Percentiles rank a stretch among this genome's conserved stretches.
These are phyloP conservation scores for Pyrus pyrifolia DNA, from an alignment of 306 rosid genomes.

Conservation along the genomic window DNA sequence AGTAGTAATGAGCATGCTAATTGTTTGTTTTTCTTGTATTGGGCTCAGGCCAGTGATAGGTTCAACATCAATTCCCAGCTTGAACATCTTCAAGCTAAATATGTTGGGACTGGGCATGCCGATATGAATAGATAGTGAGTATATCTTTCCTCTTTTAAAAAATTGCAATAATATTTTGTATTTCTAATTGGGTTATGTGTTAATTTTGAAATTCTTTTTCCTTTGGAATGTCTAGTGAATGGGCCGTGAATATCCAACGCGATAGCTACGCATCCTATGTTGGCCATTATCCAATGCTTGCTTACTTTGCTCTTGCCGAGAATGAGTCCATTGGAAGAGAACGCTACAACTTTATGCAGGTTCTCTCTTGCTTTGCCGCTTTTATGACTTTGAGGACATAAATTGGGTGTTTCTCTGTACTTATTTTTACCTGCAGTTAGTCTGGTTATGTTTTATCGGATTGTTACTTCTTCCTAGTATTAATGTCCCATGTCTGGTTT, in stretches of 20 bases:
- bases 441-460: background rate
- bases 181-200: background rate
- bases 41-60: constrained; percentile 82
- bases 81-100: constrained; percentile 91
- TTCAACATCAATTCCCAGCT: constrained; percentile 95
- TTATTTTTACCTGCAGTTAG: background rate
- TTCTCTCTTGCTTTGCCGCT: constrained; percentile 2
- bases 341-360: constrained; percentile 91
- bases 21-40: background rate
- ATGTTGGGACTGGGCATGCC: constrained; percentile 96
- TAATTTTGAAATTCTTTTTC: background rate
- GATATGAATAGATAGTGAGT: constrained; percentile 84
- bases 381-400: background rate
- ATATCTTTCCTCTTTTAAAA: background rate
- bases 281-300: constrained; percentile 75
- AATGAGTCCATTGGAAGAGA: constrained; percentile 95
- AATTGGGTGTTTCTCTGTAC: background rate
- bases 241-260: constrained; percentile 97
- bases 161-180: background rate
- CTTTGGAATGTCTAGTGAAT: constrained; percentile 43
- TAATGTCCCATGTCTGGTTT: background rate
- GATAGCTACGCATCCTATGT: constrained; percentile 94
- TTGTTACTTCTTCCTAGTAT: background rate
- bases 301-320: constrained; percentile 80
- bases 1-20: background rate